phyloP scores from a whole-genome alignment of 768 basidiomycete genomes.

The Serendipita sp. region DNA sequence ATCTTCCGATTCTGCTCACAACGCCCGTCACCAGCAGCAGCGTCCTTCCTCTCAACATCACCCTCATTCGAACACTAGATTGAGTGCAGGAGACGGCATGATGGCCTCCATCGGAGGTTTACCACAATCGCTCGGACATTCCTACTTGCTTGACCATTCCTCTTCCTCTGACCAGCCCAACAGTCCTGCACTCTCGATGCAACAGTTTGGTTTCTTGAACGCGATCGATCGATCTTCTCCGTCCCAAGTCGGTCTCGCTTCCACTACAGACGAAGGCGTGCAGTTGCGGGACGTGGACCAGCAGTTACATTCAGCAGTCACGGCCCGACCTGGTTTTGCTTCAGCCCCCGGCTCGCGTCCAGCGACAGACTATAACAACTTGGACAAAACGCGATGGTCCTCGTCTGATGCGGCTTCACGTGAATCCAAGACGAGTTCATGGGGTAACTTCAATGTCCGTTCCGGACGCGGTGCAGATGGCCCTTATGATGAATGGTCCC shows the following conservation, averaged over 20 bases:
- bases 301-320: conserved; percentile 5
- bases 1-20: conserved; percentile 27
- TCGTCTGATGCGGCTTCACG: background rate
- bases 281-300: conserved; percentile 28
- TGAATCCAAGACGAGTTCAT: conserved; percentile 4
- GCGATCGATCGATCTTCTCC: background rate
- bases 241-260: conserved; percentile 30
- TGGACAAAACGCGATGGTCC: background rate
- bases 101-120: conserved; percentile 17
- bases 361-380: background rate
- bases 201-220: background rate
- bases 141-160: conserved; percentile 5
- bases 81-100: conserved; percentile 20
- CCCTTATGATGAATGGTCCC: conserved; percentile 5
- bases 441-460: background rate
- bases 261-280: conserved; percentile 48
- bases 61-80: conserved; percentile 28
- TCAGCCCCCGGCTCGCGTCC: background rate
- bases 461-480: background rate
- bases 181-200: background rate
- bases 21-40: conserved; percentile 42
- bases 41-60: conserved; percentile 24
- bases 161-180: background rate
- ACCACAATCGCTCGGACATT: background rate
- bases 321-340: conserved; percentile 5